Conservation (phyloP, 1,284 basidiomycete species). For the Vanrija sp. region DNA sequence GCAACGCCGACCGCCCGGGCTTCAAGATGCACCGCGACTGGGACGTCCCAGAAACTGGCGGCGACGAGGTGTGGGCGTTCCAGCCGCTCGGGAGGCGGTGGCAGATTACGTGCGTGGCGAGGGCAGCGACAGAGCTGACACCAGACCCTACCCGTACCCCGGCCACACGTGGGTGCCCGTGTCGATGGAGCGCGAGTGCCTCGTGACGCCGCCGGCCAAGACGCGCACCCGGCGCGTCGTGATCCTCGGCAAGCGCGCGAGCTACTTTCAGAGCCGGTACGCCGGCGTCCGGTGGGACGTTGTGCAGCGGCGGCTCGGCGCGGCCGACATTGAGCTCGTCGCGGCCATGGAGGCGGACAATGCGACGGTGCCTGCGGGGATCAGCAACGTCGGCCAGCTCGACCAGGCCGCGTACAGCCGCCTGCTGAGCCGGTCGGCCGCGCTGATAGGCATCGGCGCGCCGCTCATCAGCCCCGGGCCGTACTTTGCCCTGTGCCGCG, state of each 20-base stretch:
- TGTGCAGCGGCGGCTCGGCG: not conserved
- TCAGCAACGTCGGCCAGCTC: not conserved
- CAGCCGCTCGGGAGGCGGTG: slow-evolving; percentile 3
- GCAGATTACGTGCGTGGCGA: slow-evolving; percentile 1
- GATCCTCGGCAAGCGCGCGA: slow-evolving; percentile 1
- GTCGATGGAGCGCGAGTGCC: not conserved
- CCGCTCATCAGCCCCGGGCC: not conserved
- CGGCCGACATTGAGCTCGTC: not conserved
- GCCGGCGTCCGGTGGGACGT: not conserved
- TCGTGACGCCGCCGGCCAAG: not conserved
- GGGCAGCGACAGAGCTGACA: not conserved
- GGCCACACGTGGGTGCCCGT: slow-evolving; percentile 7
- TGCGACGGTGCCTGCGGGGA: not conserved
- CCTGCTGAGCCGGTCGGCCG: not conserved
- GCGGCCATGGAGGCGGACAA: not conserved
- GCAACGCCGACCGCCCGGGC: not conserved
- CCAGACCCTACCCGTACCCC: slow-evolving; percentile 19
- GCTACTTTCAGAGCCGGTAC: not conserved
- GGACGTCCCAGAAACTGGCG: not conserved
- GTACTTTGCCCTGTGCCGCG: not conserved
- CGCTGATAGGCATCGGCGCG: not conserved
- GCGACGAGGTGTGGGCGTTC: slow-evolving; percentile 6
- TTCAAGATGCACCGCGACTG: not conserved
- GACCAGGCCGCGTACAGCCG: not conserved
- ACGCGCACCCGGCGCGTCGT: not conserved